Conservation (phyloP, 2,329 filamentous ascomycete species). For the Trichoderma oligosporum region DNA sequence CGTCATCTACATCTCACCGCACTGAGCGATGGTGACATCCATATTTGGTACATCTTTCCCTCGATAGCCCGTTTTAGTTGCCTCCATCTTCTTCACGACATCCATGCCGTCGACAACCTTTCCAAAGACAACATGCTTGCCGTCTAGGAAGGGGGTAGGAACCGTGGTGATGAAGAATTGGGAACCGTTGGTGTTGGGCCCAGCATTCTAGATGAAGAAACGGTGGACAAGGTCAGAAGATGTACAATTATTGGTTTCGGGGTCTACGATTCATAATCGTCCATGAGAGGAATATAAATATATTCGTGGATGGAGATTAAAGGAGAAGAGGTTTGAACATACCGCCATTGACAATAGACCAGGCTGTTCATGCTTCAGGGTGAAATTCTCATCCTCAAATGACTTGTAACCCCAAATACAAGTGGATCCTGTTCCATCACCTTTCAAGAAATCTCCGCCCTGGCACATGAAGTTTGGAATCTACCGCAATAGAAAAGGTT, state of each 20-base stretch:
- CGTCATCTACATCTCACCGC: slow-evolving; percentile 76
- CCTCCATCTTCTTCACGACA: slow-evolving; percentile 87
- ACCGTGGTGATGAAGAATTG: slow-evolving; percentile 98
- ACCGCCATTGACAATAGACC: slow-evolving; percentile 93
- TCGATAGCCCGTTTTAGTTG: slow-evolving; percentile 71
- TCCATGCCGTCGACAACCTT: slow-evolving; percentile 87
- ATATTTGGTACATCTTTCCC: slow-evolving; percentile 77
- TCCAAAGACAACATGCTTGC: slow-evolving; percentile 94
- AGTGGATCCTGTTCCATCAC: slow-evolving; percentile 83
- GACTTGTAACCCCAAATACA: slow-evolving; percentile 81
- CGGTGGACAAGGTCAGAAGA: neutral
- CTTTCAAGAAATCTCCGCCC: slow-evolving; percentile 91
- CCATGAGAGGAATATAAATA: no score
- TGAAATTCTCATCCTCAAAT: slow-evolving; percentile 91
- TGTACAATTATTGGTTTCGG: no score
- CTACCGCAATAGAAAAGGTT: slow-evolving; percentile 43
- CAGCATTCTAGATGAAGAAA: slow-evolving; percentile 63
- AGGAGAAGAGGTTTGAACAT: slow-evolving; percentile 36
- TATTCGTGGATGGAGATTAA: no score
- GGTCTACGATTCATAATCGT: no score
- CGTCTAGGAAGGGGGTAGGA: slow-evolving; percentile 80
- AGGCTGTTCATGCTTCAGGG: slow-evolving; percentile 69
- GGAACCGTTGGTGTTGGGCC: slow-evolving; percentile 86
- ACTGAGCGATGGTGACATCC: slow-evolving; percentile 80
- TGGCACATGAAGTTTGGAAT: slow-evolving; percentile 98